Conservation (phyloP, 73 alveolate genomes). For the Paramecium sonneborni region DNA sequence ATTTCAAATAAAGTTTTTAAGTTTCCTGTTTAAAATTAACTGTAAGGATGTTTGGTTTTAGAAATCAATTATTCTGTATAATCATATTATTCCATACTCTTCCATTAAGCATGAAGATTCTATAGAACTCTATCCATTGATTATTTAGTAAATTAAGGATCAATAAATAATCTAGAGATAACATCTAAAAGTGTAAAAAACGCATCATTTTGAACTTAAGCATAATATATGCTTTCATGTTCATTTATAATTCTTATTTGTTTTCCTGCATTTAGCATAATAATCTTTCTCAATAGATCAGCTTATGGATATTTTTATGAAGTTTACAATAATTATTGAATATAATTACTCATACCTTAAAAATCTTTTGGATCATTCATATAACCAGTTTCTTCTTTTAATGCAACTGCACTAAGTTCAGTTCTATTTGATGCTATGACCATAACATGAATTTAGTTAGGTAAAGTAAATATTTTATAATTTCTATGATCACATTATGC, state of each 20-base stretch:
- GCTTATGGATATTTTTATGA: constrained; percentile 30
- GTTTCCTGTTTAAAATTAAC: constrained; percentile 16
- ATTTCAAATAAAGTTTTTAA: constrained; percentile 33
- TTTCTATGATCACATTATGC: neutral
- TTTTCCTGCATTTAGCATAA: neutral
- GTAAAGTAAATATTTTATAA: neutral
- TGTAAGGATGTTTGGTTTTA: constrained; percentile 34
- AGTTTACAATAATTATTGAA: constrained; percentile 18
- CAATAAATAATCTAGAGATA: neutral
- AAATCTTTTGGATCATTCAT: constrained; percentile 45
- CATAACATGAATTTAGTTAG: constrained; percentile 25
- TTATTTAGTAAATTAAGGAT: neutral
- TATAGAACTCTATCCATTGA: constrained; percentile 33
- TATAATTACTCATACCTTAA: constrained; percentile 46
- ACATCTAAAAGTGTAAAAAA: neutral
- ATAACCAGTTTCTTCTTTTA: constrained; percentile 26
- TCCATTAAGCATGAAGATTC: constrained; percentile 12
- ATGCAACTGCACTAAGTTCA: constrained; percentile 11
- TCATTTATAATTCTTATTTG: constrained; percentile 21
- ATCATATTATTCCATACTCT: constrained; percentile 19
- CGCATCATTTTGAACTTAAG: constrained; percentile 43
- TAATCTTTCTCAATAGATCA: neutral
- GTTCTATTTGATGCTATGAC: constrained; percentile 26
- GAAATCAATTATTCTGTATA: neutral
- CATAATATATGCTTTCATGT: constrained; percentile 39